These are phyloP conservation scores for Gracilaria domingensis DNA, from an alignment of 23 red algal species.

Conservation along the genomic window DNA sequence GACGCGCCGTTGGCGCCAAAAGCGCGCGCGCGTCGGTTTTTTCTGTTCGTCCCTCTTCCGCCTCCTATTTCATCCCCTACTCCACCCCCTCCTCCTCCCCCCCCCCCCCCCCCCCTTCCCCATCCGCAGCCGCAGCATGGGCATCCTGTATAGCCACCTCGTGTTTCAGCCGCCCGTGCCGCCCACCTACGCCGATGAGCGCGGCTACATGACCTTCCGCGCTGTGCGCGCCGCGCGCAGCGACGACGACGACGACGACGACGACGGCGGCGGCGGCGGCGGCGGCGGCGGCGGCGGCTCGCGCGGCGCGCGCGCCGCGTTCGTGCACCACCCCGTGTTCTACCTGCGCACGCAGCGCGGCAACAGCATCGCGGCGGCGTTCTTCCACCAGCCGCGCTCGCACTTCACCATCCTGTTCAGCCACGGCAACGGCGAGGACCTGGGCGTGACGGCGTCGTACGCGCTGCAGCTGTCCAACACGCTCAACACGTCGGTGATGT, in stretches of 20 bases:
- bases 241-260: not conserved
- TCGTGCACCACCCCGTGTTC: slow-evolving; percentile 50
- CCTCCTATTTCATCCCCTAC: not conserved
- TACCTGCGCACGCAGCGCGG: slow-evolving; percentile 57
- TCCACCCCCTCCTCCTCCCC: not conserved
- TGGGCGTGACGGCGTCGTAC: slow-evolving; percentile 51
- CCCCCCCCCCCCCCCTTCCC: not conserved
- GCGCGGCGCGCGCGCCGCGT: not conserved
- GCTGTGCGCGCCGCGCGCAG: not conserved
- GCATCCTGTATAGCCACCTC: slow-evolving; percentile 64
- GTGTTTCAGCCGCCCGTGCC: slow-evolving; percentile 75
- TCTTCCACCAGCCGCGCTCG: slow-evolving; percentile 44
- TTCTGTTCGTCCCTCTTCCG: not conserved
- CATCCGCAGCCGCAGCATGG: slow-evolving; percentile 25
- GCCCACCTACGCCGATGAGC: slow-evolving; percentile 45
- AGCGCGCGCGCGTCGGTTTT: not conserved
- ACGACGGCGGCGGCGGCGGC: slow-evolving; percentile 5
- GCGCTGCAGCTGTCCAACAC: slow-evolving; percentile 37
- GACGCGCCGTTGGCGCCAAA: not conserved
- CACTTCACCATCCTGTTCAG: slow-evolving; percentile 65
- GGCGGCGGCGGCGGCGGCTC: slow-evolving; percentile 24
- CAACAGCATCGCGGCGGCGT: slow-evolving; percentile 63
- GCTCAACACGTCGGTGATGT: slow-evolving; percentile 25
- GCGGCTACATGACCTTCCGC: slow-evolving; percentile 52
- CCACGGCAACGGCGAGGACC: slow-evolving; percentile 53